Base-by-base conservation (phyloP, 2,329 filamentous ascomycete species). In the Colletotrichum kahawae region DNA sequence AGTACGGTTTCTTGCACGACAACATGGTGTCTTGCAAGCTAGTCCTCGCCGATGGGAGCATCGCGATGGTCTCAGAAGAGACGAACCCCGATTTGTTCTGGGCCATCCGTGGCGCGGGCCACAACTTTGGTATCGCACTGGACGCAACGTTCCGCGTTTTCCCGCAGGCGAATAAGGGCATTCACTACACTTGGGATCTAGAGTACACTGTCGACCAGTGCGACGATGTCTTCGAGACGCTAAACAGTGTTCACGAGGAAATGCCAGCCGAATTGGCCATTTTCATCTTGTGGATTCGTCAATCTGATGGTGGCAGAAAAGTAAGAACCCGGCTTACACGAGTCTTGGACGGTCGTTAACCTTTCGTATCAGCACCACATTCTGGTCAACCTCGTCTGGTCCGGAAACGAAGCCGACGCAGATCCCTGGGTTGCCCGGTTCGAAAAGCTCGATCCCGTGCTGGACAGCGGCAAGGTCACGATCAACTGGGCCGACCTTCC, bases 71-170 rank as follows among this genome's bases (percentile, higher is more conserved):
- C 9, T 81, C 78, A 14, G 27, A 69, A 3, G 71, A 69, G 5
- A 78, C 79, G 38, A 77, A 83, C 48, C 18, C 75, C 3, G 87
- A 89, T 74, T 78, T 90, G 0, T 82, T 88, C 78, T 89, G 87
- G 87, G 88, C 85, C 16, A 78, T 90, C 0, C 86, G 82, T 79
- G 88, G 88, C 21, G 88, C 88, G 2, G 88, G 87, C 1, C 86
- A 85, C 18, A 89, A 89, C 77, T 85, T 90, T 76, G 88, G 88
- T 54, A 85, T 90, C 63, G 84, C 89, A 43, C 78, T 87, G 70
- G 87, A 84, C 75, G 83, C 87, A 16, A 84, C 81, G 48, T 86
- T 88, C 78, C 85, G 82, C 73, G 79, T 86, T 21, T 84, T 80
- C 75, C 56, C 78, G 10, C 83, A 85, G 77, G 80, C 80, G 33